Evolutionary conservation across 1,139 yeast genomes (phyloP), one percentile per base, ranked within the genome.

Genomic region (Yamadazyma dushanensis): DNA sequence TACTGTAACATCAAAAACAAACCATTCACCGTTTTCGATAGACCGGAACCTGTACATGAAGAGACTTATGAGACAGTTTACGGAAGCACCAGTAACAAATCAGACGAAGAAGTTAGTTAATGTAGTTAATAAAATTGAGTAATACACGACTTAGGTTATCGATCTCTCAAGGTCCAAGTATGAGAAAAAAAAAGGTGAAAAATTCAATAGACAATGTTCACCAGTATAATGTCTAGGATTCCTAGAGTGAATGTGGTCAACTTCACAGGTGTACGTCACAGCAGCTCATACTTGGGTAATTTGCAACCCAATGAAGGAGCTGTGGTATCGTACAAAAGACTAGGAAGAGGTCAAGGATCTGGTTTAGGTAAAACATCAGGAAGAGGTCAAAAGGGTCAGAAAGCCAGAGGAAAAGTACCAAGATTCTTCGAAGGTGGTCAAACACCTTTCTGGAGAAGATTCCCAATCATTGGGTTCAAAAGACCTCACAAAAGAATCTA

Each of bases 361-460:
- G 95, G 95, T 11, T 69, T 71, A 49, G 95, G 99, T 67, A 89
- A 90, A 63, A 92, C 97, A 2, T 80, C 97, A 3, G 96, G 96
- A 34, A 78, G 98, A 59, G 99, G 99, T 70, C 96, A 88, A 57
- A 94, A 90, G 66, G 99, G 99, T 78, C 98, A 92, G 61, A 90
- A 90, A 66, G 97, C 97, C 10, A 79, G 97, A 64, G 87, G 92
- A 24, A 78, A 82, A 36, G 94, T 90, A 16, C 92, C 90, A 40
- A 78, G 84, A 44, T 88, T 95, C 92, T 87, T 90, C 59, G 98
- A 92, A 70, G 99, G 99, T 77, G 98, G 98, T 56, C 99, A 92
- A 60, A 92, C 98, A 1, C 97, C 97, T 16, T 83, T 83, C 51
- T 85, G 80, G 56, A 85, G 85, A 59, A 67, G 89, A 43, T 88